These are phyloP conservation scores for Neltuma alba DNA, from an alignment of 306 rosid genomes.

Conservation along the genomic window DNA sequence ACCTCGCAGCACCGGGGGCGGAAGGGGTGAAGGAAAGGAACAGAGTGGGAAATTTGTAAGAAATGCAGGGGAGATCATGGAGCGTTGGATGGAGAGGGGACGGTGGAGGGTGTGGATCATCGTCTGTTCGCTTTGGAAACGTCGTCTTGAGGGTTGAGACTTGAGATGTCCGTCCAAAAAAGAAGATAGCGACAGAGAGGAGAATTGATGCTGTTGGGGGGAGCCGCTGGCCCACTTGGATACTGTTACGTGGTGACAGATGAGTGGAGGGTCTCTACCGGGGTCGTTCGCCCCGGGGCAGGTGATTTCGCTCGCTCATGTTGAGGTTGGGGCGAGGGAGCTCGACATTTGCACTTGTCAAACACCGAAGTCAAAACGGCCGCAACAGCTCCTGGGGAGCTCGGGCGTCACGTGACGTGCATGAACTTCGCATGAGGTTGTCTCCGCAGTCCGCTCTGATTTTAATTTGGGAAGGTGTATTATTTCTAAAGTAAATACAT, in stretches of 20 bases:
- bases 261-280: neutral
- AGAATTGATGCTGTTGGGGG: neutral
- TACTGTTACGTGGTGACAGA: neutral
- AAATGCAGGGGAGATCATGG: neutral
- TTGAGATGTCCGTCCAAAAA: conserved; percentile 42
- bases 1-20: neutral
- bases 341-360: neutral
- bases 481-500: no score
- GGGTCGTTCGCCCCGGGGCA: neutral
- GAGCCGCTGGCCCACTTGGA: neutral
- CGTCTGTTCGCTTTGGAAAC: conserved; percentile 34
- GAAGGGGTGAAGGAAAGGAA: neutral
- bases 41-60: conserved; percentile 8
- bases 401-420: neutral
- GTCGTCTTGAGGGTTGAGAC: conserved; percentile 37
- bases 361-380: neutral
- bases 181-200: neutral
- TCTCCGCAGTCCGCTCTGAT: neutral
- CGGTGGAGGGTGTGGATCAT: neutral
- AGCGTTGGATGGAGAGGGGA: conserved; percentile 44
- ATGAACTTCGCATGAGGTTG: neutral
- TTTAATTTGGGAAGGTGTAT: no score
- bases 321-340: neutral
- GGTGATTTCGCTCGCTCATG: neutral
- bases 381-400: neutral